Evolutionary conservation across 768 basidiomycete species (phyloP).

Genomic region (Boletus patriciae): DNA sequence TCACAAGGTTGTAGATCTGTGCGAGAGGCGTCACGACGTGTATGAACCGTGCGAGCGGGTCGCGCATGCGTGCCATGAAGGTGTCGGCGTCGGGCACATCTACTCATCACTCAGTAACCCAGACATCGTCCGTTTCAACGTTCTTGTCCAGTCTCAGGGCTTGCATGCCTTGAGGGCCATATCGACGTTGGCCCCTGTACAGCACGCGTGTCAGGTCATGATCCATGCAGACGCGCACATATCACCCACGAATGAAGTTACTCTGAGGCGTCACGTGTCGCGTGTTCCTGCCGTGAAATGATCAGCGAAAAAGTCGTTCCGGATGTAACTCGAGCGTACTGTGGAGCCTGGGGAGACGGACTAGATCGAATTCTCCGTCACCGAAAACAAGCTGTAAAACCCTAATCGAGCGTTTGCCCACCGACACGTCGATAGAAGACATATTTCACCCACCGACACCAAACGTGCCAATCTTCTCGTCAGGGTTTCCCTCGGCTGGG

Average conservation of each 20-base stretch:
- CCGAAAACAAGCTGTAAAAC: constrained; percentile 79
- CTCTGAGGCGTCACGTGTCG: constrained; percentile 41
- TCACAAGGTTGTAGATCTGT: constrained; percentile 70
- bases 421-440: too few species aligned
- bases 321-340: constrained; percentile 13
- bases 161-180: constrained; percentile 73
- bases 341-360: constrained; percentile 16
- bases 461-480: constrained; percentile 26
- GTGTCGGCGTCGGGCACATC: constrained; percentile 54
- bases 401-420: constrained; percentile 33
- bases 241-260: constrained; percentile 43
- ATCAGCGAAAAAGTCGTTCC: neutral
- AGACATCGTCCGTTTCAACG: neutral
- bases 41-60: constrained; percentile 69
- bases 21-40: constrained; percentile 65
- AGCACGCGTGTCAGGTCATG: neutral
- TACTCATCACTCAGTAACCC: constrained; percentile 30
- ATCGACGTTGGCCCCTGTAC: constrained; percentile 57
- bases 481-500: constrained; percentile 23
- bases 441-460: constrained; percentile 17
- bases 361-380: constrained; percentile 58
- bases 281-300: constrained; percentile 11
- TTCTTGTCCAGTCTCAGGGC: constrained; percentile 34
- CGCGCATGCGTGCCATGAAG: constrained; percentile 54
- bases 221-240: neutral